Base-by-base conservation (phyloP, 108 stramenopile species). In the Cyclotella kingstonii region DNA sequence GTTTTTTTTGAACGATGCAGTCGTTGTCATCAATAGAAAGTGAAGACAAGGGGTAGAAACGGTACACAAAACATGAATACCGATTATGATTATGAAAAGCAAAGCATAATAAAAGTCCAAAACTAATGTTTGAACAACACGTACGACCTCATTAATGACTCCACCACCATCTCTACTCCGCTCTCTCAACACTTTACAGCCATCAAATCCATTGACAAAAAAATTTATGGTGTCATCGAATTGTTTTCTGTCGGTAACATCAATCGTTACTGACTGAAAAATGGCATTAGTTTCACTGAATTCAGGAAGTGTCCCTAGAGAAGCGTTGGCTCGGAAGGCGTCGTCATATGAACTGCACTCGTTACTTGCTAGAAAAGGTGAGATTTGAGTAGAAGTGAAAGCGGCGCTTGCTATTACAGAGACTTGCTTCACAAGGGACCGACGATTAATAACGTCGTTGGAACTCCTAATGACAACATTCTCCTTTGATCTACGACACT, bases 171-270 rank as follows among this genome's bases (percentile, higher is more conserved):
- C 64, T 8, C 21, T 52, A 17, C 41, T 40, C 56, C 70, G 22
- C 25, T 77, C 64, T 28, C 76, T 36, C 42, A 78, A 44, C 7
- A 78, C 59, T 34, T 54, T 73, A 41, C 72, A 67, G 26, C 68
- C 80, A 35, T 79, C 82, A 61, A 91, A 91, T 4, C 63, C 78
- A 38, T 84, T 63, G 7, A 56, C 58, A 30, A 91, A 67, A 57
- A 91, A 91, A 18, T 27, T 36, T 52, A 91, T 82, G 63, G 85
- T 91, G 8, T 68, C 66, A 36, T 91, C 79, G 33, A 68, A 79
- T 59, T 87, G 86, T 8, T 67, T 55, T 23, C 58, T 55, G 44
- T 91, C 90, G 5, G 83, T 65, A 5, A 87, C 86, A 42, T 84
- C 76, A 17, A 90, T 68, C 0, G 85, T 86, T 0, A 90, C 36